Percentiles rank a stretch among this genome's conserved stretches.
phyloP scores from a whole-genome alignment of 169 alveolate genomes.

The Neospora caninum region DNA sequence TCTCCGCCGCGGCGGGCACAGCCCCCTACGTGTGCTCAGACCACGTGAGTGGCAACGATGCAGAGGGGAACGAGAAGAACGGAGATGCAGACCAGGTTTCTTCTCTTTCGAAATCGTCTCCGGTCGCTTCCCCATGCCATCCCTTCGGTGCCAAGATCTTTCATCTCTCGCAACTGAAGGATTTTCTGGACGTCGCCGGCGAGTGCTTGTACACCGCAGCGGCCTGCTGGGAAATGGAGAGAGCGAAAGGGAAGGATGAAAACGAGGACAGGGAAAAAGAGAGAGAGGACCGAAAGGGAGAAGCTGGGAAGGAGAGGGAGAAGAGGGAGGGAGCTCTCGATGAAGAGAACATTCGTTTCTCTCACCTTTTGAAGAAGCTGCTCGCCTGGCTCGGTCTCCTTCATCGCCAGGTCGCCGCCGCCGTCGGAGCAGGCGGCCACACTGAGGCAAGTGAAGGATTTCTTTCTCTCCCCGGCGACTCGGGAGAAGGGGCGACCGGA shows the following conservation, averaged over 20 bases:
- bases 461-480: conserved; percentile 10
- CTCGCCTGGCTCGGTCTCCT: conserved; percentile 63
- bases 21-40: not conserved
- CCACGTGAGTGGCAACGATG: not conserved
- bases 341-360: not conserved
- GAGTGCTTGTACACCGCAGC: conserved; percentile 54
- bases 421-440: conserved; percentile 17
- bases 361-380: not conserved
- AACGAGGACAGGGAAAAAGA: not conserved
- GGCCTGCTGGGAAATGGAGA: not conserved
- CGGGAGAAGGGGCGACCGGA: conserved; percentile 63
- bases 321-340: not conserved
- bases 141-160: not conserved
- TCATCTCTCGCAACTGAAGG: conserved; percentile 33
- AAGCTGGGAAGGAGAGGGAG: not conserved
- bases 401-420: conserved; percentile 62
- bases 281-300: conserved; percentile 3
- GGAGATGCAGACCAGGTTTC: not conserved
- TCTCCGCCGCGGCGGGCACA: conserved; percentile 3
- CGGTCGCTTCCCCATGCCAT: not conserved
- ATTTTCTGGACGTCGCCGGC: conserved; percentile 58
- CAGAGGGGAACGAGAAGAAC: not conserved
- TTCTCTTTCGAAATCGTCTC: conserved; percentile 1
- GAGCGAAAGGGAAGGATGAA: not conserved
- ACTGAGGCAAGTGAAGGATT: not conserved